Percentiles rank a stretch among this genome's conserved stretches.
These are phyloP conservation scores for Epipyxis sp. DNA, from an alignment of 108 stramenopile genomes.

Conservation along the genomic window DNA sequence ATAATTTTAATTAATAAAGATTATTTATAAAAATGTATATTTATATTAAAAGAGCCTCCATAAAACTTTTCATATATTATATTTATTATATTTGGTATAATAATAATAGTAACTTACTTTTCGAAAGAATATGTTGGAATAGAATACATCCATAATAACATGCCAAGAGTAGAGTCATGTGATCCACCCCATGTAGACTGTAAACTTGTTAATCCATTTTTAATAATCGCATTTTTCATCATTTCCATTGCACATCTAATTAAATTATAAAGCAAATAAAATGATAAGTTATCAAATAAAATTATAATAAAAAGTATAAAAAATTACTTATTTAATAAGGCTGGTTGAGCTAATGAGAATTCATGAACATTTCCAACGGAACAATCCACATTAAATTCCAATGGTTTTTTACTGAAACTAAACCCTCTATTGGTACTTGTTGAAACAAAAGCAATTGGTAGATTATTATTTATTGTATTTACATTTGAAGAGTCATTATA, in stretches of 20 bases:
- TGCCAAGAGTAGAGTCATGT: not conserved
- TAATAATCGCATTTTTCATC: not conserved
- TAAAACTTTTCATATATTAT: too few species aligned
- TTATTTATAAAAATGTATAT: too few species aligned
- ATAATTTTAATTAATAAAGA: too few species aligned
- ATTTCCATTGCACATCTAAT: not conserved
- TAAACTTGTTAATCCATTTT: not conserved
- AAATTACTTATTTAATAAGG: not conserved
- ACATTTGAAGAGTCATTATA: not conserved
- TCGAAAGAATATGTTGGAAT: not conserved
- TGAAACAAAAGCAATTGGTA: too few species aligned
- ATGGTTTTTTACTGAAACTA: not conserved
- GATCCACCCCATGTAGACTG: not conserved
- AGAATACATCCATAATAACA: not conserved
- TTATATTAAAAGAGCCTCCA: too few species aligned
- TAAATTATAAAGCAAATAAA: not conserved
- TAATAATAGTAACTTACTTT: not conserved
- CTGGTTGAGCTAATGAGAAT: conserved; percentile 15
- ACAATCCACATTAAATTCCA: not conserved
- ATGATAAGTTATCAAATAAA: not conserved
- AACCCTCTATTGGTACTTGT: too few species aligned
- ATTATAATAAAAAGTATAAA: not conserved
- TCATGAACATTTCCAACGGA: not conserved
- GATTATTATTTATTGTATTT: too few species aligned
- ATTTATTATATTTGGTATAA: too few species aligned